phyloP scores from a whole-genome alignment of 345 rosid species.

The Lepidium didymum region DNA sequence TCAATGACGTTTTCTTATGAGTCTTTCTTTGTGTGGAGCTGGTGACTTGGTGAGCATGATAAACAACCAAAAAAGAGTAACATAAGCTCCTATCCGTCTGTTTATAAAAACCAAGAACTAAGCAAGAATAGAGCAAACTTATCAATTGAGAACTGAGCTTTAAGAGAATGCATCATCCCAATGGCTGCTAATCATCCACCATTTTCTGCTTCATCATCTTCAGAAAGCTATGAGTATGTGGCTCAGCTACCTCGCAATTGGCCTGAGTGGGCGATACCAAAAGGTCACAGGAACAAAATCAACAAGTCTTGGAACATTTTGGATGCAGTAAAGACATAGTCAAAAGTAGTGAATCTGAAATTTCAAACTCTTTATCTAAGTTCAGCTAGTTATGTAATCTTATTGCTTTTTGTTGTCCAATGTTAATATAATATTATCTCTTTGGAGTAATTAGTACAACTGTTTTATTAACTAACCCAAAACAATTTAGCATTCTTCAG shows the following conservation, averaged over 20 bases:
- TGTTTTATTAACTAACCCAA: not conserved
- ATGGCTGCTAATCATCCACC: not conserved
- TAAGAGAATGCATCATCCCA: not conserved
- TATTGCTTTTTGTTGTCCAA: not conserved
- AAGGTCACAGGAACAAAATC: not conserved
- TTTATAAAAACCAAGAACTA: not conserved
- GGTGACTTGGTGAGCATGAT: too few relatives aligned
- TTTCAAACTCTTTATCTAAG: not conserved
- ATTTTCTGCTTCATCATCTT: slow-evolving; percentile 4
- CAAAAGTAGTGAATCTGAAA: not conserved
- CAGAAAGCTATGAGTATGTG: not conserved
- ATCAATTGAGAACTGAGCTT: not conserved
- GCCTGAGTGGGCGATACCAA: not conserved
- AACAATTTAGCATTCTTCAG: not conserved
- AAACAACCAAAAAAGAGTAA: too few relatives aligned
- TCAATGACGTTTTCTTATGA: not conserved
- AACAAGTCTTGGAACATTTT: slow-evolving; percentile 7
- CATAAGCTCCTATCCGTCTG: not conserved
- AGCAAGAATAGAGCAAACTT: not conserved
- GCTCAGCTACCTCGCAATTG: slow-evolving; percentile 1
- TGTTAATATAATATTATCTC: not conserved
- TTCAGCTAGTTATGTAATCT: not conserved
- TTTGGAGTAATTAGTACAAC: not conserved
- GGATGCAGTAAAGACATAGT: not conserved
- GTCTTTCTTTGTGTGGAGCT: not conserved